phyloP scores from a whole-genome alignment of 768 basidiomycete genomes.

The Pleurotus cornucopiae region DNA sequence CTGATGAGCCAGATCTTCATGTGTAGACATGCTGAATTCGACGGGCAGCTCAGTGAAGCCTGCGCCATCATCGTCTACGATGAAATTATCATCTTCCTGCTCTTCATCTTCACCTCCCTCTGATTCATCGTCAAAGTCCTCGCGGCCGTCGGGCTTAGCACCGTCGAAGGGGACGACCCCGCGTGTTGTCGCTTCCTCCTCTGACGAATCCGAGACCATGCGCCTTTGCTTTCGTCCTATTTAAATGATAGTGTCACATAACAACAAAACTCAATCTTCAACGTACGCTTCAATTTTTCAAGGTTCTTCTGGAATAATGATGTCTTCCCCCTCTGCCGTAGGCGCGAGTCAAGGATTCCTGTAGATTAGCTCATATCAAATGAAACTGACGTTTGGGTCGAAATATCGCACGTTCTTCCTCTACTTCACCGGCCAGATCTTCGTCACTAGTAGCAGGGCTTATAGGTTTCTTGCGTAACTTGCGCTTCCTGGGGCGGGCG shows the following conservation, averaged over 20 bases:
- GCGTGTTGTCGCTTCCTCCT: constrained; percentile 25
- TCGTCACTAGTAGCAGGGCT: constrained; percentile 35
- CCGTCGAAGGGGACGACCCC: constrained; percentile 37
- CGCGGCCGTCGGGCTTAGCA: constrained; percentile 36
- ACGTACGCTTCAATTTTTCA: constrained; percentile 60
- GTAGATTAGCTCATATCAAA: neutral
- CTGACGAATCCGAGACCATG: constrained; percentile 20
- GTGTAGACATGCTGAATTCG: constrained; percentile 77
- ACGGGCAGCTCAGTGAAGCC: constrained; percentile 51
- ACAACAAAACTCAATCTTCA: neutral
- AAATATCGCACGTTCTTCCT: constrained; percentile 47
- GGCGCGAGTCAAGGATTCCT: constrained; percentile 63
- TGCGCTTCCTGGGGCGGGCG: constrained; percentile 28
- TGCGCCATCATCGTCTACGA: constrained; percentile 63
- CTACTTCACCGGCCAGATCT: constrained; percentile 49
- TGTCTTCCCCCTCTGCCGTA: constrained; percentile 58
- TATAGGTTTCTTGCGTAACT: constrained; percentile 39
- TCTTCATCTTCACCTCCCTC: constrained; percentile 24
- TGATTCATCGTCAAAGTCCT: constrained; percentile 33
- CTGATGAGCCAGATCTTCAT: constrained; percentile 72
- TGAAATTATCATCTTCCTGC: constrained; percentile 39
- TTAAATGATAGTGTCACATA: constrained; percentile 6
- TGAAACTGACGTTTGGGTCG: too few species aligned
- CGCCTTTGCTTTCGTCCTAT: constrained; percentile 42
- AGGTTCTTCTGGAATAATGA: constrained; percentile 60